phyloP scores from a whole-genome alignment of 2,329 filamentous ascomycete species.

The Aspergillus floridensis region DNA sequence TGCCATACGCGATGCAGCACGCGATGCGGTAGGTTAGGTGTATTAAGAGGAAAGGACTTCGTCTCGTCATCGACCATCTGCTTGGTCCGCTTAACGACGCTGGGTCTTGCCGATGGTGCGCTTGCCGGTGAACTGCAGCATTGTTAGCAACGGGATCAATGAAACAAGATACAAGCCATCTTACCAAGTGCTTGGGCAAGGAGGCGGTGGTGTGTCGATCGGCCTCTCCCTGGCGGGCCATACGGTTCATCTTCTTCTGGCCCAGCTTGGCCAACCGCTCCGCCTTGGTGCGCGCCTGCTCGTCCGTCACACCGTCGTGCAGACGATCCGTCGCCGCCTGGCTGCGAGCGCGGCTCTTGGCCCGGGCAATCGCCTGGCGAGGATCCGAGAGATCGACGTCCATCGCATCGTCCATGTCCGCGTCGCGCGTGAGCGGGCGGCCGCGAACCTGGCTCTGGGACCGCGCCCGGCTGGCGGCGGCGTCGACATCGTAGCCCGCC shows the following conservation, averaged over 20 bases:
- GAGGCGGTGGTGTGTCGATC: constrained; percentile 83
- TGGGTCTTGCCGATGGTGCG: constrained; percentile 85
- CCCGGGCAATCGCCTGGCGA: constrained; percentile 57
- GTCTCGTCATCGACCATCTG: constrained; percentile 23
- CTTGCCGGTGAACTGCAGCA: constrained; percentile 76
- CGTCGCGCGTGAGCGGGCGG: constrained; percentile 65
- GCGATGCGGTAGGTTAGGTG: constrained; percentile 19
- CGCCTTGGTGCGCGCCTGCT: constrained; percentile 68
- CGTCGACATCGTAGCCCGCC: constrained; percentile 79
- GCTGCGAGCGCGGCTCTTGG: constrained; percentile 67
- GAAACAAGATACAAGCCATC: constrained; percentile 36
- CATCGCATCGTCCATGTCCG: constrained; percentile 71
- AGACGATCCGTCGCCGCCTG: constrained; percentile 50
- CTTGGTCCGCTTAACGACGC: constrained; percentile 34
- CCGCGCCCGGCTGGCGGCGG: constrained; percentile 70
- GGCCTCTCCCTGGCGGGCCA: constrained; percentile 94
- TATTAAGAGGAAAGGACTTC: constrained; percentile 24
- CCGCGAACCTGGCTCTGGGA: constrained; percentile 61
- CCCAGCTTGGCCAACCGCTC: constrained; percentile 83
- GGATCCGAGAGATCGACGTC: constrained; percentile 43
- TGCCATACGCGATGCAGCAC: neutral
- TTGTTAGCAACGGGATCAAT: constrained; percentile 12
- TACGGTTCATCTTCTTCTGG: constrained; percentile 98
- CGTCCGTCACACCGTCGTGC: constrained; percentile 60
- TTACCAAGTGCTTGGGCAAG: constrained; percentile 85